Evolutionary conservation across 164 flowering plant species (phyloP).

Genomic region (Macadamia tetraphylla): DNA sequence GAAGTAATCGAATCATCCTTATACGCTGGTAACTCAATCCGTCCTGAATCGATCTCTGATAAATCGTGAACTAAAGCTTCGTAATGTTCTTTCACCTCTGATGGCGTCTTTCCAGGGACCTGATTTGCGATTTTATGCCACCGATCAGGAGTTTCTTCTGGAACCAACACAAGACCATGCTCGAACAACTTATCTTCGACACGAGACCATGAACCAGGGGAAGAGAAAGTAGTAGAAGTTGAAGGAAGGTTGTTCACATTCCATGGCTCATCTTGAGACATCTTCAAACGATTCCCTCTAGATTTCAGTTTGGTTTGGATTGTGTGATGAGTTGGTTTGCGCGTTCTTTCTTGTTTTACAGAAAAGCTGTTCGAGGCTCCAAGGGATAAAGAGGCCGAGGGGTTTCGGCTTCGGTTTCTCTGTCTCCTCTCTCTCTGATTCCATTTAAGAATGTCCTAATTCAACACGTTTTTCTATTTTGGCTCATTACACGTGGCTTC

Average conservation of each 20-base stretch:
- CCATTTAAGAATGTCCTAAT: too few species aligned
- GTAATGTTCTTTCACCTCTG: conserved; percentile 50
- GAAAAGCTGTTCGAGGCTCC: too few species aligned
- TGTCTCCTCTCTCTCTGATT: background rate
- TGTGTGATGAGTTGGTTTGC: too few species aligned
- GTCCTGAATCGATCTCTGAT: conserved; percentile 52
- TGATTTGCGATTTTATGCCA: conserved; percentile 50
- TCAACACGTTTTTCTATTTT: conserved; percentile 1
- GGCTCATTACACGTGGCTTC: background rate
- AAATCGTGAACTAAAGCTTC: conserved; percentile 46
- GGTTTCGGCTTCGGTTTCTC: background rate
- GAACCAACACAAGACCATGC: conserved; percentile 37
- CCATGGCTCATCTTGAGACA: conserved; percentile 11
- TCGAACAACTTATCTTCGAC: conserved; percentile 61
- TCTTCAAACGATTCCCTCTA: background rate
- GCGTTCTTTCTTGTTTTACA: too few species aligned
- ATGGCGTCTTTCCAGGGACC: conserved; percentile 45
- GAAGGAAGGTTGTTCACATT: background rate
- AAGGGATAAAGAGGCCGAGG: too few species aligned
- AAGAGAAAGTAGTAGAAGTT: background rate
- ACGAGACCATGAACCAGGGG: conserved; percentile 29
- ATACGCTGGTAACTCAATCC: conserved; percentile 48
- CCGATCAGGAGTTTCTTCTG: conserved; percentile 40
- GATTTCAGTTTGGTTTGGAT: background rate
- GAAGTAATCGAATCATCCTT: conserved; percentile 24